A percentile compares a stretch with the other conserved stretches of the same genome.
phyloP scores from a whole-genome alignment of 805 yeast species.

The Debaryomyces prosopidis region DNA sequence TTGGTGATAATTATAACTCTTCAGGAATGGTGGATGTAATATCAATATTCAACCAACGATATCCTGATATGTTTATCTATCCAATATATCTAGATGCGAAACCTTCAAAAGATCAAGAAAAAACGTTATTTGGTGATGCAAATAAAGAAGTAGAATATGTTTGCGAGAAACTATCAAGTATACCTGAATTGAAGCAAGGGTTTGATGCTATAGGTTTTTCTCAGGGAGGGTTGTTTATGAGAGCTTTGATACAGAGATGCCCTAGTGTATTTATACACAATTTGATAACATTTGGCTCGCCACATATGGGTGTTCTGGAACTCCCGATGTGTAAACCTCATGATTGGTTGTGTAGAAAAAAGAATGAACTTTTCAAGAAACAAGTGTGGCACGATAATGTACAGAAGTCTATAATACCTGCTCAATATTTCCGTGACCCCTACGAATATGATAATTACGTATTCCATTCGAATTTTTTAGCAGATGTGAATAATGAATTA shows the following conservation, averaged over 20 bases:
- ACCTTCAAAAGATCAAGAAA: conserved; percentile 51
- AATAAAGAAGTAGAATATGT: conserved; percentile 54
- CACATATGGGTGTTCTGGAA: conserved; percentile 75
- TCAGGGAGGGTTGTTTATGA: conserved; percentile 80
- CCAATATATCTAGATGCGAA: conserved; percentile 53
- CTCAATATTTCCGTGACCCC: conserved; percentile 75
- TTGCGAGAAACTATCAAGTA: conserved; percentile 51
- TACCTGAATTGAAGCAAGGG: conserved; percentile 51
- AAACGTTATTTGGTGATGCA: conserved; percentile 60
- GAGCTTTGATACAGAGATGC: conserved; percentile 67
- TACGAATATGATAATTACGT: conserved; percentile 53
- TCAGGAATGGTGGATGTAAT: conserved; percentile 52
- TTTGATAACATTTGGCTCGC: conserved; percentile 76
- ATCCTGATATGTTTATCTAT: conserved; percentile 55
- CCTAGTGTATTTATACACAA: conserved; percentile 39
- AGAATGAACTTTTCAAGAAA: conserved; percentile 53
- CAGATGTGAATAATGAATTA: conserved; percentile 65
- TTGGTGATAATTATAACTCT: conserved; percentile 74
- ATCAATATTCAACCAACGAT: conserved; percentile 38
- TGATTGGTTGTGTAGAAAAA: conserved; percentile 60
- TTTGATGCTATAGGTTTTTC: conserved; percentile 79
- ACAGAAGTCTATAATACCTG: conserved; percentile 62
- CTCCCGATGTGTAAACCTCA: conserved; percentile 56
- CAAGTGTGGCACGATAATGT: conserved; percentile 61
- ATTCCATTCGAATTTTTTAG: conserved; percentile 57